Conservation (phyloP, 495 filamentous ascomycete genomes). For the Annulohypoxylon moriforme region DNA sequence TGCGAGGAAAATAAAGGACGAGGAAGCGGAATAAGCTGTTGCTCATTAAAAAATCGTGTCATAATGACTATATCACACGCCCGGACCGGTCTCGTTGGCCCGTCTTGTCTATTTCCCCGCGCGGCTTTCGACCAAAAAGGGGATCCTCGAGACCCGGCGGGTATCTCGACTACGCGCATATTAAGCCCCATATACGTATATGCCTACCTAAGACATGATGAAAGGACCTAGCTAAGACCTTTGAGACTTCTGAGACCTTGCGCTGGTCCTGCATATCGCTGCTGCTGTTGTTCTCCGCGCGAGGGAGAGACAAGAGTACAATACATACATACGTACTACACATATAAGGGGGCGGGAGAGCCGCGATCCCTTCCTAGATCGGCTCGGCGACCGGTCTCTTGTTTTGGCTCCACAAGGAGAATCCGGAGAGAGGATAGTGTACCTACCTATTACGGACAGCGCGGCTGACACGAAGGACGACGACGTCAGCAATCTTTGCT, state of each 20-base stretch:
- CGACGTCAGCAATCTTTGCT: slow-evolving; percentile 35
- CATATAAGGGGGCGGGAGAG: slow-evolving; percentile 7
- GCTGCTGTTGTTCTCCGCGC: slow-evolving; percentile 31
- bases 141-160: slow-evolving; percentile 4
- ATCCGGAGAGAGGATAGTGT: slow-evolving; percentile 35
- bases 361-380: slow-evolving; percentile 44
- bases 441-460: slow-evolving; percentile 45
- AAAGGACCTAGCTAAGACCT: background rate
- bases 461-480: slow-evolving; percentile 32
- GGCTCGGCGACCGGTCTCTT: slow-evolving; percentile 28
- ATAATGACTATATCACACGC: slow-evolving; percentile 28
- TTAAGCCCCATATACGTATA: background rate
- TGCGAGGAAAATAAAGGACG: background rate
- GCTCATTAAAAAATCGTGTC: slow-evolving; percentile 38
- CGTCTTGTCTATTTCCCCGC: background rate
- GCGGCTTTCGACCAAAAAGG: background rate
- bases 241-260: background rate
- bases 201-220: background rate
- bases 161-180: slow-evolving; percentile 21
- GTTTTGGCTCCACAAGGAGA: slow-evolving; percentile 25
- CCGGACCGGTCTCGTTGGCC: background rate
- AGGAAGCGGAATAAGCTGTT: background rate
- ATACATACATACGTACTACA: background rate
- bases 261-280: slow-evolving; percentile 30
- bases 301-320: slow-evolving; percentile 7